Conservation (phyloP, 2,329 filamentous ascomycete species). For the Alternaria ventricosa region DNA sequence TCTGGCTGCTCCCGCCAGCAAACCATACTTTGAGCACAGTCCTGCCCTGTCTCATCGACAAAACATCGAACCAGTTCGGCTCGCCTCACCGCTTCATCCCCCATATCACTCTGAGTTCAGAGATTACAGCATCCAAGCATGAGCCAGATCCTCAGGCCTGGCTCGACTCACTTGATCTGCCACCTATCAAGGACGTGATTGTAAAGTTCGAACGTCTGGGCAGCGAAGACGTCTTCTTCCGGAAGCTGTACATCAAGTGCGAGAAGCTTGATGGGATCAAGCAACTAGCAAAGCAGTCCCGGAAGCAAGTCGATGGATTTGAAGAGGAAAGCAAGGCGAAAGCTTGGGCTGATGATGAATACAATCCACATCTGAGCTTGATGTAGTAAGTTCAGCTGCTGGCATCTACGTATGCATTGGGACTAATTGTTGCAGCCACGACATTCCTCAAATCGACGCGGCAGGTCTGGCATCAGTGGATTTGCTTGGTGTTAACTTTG, state of each 20-base stretch:
- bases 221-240: constrained; percentile 48
- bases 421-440: constrained; percentile 26
- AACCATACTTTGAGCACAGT: constrained; percentile 37
- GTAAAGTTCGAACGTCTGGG: constrained; percentile 41
- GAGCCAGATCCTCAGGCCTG: constrained; percentile 44
- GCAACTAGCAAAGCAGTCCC: constrained; percentile 36
- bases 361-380: constrained; percentile 50
- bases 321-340: constrained; percentile 29
- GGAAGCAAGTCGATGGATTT: constrained; percentile 34
- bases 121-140: constrained; percentile 37
- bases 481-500: constrained; percentile 32
- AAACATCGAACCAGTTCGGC: constrained; percentile 42
- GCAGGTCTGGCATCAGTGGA: constrained; percentile 30
- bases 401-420: constrained; percentile 15
- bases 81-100: constrained; percentile 50
- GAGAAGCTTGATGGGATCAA: constrained; percentile 35
- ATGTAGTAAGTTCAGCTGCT: constrained; percentile 47
- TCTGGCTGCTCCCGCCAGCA: constrained; percentile 53
- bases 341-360: constrained; percentile 43
- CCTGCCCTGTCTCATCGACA: constrained; percentile 45
- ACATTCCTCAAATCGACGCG: constrained; percentile 30
- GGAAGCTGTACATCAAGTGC: constrained; percentile 49
- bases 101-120: constrained; percentile 52
- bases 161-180: constrained; percentile 43
- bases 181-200: constrained; percentile 17